Evolutionary conservation across 2,329 filamentous ascomycete species (phyloP), one percentile per base, ranked within the genome.

Genomic region (Xylariaceae sp.): DNA sequence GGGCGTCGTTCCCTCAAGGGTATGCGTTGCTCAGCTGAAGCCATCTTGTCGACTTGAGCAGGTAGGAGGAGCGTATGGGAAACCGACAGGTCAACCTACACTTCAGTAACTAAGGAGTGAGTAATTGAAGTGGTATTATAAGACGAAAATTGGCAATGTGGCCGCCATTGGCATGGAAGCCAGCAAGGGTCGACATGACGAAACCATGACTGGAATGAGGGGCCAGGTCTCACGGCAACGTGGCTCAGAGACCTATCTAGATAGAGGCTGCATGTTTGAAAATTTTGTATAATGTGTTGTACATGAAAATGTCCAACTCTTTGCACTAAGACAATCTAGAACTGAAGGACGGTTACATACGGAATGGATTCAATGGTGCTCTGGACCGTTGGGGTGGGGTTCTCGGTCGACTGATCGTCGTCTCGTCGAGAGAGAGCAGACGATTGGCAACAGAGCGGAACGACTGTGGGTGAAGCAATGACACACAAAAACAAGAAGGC

Each of bases 1-100:
- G 85, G 88, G 51, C 78, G 85, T 53, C 89, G 83, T 72, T 95
- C 81, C 50, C 87, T 76, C 28, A 68, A 66, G 36, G 75, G 71
- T 36, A 77, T 34, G 28, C 54, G 49, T 40, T 62, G 55, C 31
- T 64, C 55, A 26, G 52, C 48, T 9, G 52, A 54, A 36, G 59
- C 46, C 58, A 65, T 63, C 14, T 47, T 56, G 34, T 19, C 5
- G 29, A 15, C 18, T 18, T 15, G 9, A 31, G 7, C n/a, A n/a
- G n/a, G n/a, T n/a, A n/a, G n/a, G n/a, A n/a, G n/a, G n/a, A n/a
- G n/a, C n/a, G n/a, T n/a, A n/a, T n/a, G n/a, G n/a, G n/a, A n/a
- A n/a, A n/a, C n/a, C n/a, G n/a, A n/a, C n/a, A n/a, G n/a, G n/a
- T n/a, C n/a, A n/a, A n/a, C n/a, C n/a, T n/a, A n/a, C n/a, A n/a